Conservation (phyloP, 345 rosid genomes). For the Cardamine occulta region DNA sequence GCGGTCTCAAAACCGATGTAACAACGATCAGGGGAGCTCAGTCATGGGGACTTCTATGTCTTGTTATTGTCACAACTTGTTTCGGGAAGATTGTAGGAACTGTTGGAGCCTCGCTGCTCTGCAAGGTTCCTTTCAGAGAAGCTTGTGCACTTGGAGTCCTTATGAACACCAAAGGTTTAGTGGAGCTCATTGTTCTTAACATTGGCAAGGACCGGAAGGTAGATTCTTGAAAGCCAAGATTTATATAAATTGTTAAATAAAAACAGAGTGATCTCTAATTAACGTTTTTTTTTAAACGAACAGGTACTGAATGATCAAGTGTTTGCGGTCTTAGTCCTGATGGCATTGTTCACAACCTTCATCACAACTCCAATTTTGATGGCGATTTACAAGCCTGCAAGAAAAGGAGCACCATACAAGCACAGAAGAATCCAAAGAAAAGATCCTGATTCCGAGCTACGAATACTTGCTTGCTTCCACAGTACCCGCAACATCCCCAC, state of each 20-base stretch:
- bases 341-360: slow-evolving; percentile 78
- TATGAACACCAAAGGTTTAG: slow-evolving; percentile 76
- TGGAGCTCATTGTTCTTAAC: slow-evolving; percentile 80
- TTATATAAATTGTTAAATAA: not conserved
- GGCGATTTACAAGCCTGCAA: slow-evolving; percentile 63
- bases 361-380: slow-evolving; percentile 64
- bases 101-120: slow-evolving; percentile 48
- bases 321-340: slow-evolving; percentile 62
- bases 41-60: slow-evolving; percentile 55
- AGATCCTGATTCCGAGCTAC: slow-evolving; percentile 60
- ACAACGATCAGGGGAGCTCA: slow-evolving; percentile 49
- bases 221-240: slow-evolving; percentile 4
- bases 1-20: slow-evolving; percentile 63
- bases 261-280: not conserved
- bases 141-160: slow-evolving; percentile 58
- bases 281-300: not conserved
- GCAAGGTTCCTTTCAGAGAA: slow-evolving; percentile 55
- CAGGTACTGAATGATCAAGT: slow-evolving; percentile 70
- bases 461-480: slow-evolving; percentile 67
- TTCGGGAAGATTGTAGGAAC: slow-evolving; percentile 64
- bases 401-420: slow-evolving; percentile 58
- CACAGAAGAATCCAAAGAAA: slow-evolving; percentile 54
- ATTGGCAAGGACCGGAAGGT: slow-evolving; percentile 64
- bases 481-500: slow-evolving; percentile 70
- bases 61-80: slow-evolving; percentile 56